Evolutionary conservation across 164 flowering plant species (phyloP).

Genomic region (Magnolia kwangsiensis): DNA sequence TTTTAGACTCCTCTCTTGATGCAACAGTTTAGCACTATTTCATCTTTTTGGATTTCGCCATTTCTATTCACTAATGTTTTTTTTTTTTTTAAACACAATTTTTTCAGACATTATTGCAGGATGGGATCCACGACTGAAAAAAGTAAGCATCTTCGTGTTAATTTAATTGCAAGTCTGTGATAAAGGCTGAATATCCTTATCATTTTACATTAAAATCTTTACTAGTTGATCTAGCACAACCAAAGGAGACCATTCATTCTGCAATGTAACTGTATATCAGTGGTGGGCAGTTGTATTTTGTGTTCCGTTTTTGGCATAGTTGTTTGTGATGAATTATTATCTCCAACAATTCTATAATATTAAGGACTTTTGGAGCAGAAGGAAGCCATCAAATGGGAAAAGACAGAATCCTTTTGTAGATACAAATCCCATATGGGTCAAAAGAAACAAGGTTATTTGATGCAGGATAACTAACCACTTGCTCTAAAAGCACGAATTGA

Average conservation of each 20-base stretch:
- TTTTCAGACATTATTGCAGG: constrained; percentile 84
- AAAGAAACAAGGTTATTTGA: background rate
- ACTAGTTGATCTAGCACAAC: background rate
- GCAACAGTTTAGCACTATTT: background rate
- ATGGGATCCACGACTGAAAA: constrained; percentile 70
- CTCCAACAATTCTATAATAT: background rate
- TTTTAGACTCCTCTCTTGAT: background rate
- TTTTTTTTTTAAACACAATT: constrained; percentile 5
- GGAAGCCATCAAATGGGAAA: background rate
- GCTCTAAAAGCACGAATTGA: too few relatives aligned
- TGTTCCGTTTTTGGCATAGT: background rate
- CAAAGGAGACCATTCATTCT: background rate
- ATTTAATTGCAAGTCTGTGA: background rate
- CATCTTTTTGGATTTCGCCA: constrained; percentile 2
- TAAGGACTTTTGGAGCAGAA: background rate
- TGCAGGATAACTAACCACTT: too few relatives aligned
- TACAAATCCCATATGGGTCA: background rate
- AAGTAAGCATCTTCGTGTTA: constrained; percentile 37
- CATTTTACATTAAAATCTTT: background rate
- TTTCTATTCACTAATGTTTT: constrained; percentile 9
- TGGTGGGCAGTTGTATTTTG: background rate
- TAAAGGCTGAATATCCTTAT: background rate
- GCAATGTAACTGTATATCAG: background rate
- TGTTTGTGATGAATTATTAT: background rate
- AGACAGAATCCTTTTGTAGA: background rate